Conservation (phyloP, 139 green algal species). For the Ettlia oleoabundans region DNA sequence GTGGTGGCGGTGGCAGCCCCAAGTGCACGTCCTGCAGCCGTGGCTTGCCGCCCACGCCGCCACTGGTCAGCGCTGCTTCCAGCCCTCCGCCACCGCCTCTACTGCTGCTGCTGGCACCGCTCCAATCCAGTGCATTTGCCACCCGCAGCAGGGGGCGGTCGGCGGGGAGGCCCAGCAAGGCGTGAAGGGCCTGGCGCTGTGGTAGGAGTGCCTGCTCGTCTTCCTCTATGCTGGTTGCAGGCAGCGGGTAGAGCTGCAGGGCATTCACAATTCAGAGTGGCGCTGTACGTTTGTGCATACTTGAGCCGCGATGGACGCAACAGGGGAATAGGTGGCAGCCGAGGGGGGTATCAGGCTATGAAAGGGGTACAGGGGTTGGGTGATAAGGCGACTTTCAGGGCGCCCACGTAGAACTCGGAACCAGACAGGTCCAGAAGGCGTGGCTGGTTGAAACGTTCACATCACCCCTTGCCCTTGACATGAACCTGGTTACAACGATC, state of each 20-base stretch:
- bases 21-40: constrained; percentile 80
- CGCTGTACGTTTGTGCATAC: too few species aligned
- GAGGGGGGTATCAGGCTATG: too few species aligned
- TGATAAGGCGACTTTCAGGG: too few species aligned
- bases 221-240: constrained; percentile 31
- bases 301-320: too few species aligned
- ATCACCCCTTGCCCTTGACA: too few species aligned
- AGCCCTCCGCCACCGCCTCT: background rate
- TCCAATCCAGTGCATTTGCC: constrained; percentile 63
- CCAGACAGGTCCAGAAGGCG: background rate
- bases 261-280: too few species aligned
- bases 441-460: too few species aligned
- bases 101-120: constrained; percentile 1
- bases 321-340: too few species aligned
- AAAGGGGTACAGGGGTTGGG: too few species aligned
- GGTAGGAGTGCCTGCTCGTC: constrained; percentile 50
- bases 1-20: constrained; percentile 51
- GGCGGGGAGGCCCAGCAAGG: constrained; percentile 69
- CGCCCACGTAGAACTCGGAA: too few species aligned
- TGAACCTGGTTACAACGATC: too few species aligned
- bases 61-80: background rate
- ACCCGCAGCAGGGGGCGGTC: constrained; percentile 78
- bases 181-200: constrained; percentile 59
- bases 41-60: background rate
- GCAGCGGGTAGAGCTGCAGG: constrained; percentile 50